phyloP scores from a whole-genome alignment of 768 basidiomycete genomes.

The Phylloporus sp. region DNA sequence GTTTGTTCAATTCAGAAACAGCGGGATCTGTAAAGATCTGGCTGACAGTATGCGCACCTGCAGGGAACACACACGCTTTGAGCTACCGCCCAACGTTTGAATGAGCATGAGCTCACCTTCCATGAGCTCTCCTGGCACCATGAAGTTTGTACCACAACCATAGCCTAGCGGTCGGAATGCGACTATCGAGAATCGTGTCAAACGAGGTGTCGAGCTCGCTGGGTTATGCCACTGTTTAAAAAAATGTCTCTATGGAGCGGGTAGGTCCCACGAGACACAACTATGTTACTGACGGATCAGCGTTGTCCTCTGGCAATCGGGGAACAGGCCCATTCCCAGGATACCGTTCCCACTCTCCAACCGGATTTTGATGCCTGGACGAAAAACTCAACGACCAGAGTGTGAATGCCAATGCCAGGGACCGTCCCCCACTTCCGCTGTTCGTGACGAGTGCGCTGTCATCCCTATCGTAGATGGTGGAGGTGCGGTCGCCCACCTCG shows the following conservation, averaged over 20 bases:
- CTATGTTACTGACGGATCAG: slow-evolving; percentile 62
- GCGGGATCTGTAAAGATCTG: slow-evolving; percentile 88
- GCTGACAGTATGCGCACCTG: slow-evolving; percentile 82
- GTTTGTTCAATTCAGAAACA: slow-evolving; percentile 51
- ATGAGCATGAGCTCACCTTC: slow-evolving; percentile 47
- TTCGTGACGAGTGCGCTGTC: slow-evolving; percentile 57
- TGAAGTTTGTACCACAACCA: slow-evolving; percentile 92
- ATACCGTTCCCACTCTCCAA: slow-evolving; percentile 88
- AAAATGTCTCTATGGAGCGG: slow-evolving; percentile 58
- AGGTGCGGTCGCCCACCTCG: slow-evolving; percentile 66
- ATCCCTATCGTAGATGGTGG: slow-evolving; percentile 35
- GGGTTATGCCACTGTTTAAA: slow-evolving; percentile 20
- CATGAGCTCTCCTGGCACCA: slow-evolving; percentile 91
- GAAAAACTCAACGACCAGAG: slow-evolving; percentile 73
- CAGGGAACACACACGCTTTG: too few relatives aligned
- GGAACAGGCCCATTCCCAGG: slow-evolving; percentile 83
- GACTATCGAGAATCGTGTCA: slow-evolving; percentile 94
- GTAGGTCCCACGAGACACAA: neutral
- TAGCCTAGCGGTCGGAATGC: too few relatives aligned
- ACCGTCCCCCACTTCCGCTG: slow-evolving; percentile 87
- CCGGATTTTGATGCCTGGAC: slow-evolving; percentile 70
- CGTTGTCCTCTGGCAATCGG: slow-evolving; percentile 57
- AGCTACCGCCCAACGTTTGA: slow-evolving; percentile 32
- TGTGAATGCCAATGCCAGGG: slow-evolving; percentile 88
- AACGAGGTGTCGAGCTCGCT: slow-evolving; percentile 53